phyloP scores from a whole-genome alignment of 2,329 filamentous ascomycete species.

The Aspergillus sp. region DNA sequence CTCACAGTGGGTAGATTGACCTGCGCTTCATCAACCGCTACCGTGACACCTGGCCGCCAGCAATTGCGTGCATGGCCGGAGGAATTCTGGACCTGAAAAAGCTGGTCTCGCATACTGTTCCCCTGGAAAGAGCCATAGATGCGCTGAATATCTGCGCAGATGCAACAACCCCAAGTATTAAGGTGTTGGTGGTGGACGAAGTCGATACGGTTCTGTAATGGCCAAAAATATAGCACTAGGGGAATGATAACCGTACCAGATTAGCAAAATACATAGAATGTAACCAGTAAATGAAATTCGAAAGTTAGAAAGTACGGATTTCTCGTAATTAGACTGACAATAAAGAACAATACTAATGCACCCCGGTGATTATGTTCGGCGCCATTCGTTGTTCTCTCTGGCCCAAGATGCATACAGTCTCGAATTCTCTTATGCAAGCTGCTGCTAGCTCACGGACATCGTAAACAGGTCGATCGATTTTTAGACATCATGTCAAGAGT shows the following conservation, averaged over 20 bases:
- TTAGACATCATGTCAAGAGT: neutral
- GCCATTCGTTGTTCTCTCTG: neutral
- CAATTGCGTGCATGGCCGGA: constrained; percentile 54
- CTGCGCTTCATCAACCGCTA: constrained; percentile 66
- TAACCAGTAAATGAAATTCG: too few species aligned
- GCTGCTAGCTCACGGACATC: neutral
- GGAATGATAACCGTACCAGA: too few species aligned
- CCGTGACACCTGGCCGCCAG: constrained; percentile 62
- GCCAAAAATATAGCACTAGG: neutral
- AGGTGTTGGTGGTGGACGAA: constrained; percentile 55
- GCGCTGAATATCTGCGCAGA: constrained; percentile 51
- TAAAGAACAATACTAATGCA: neutral
- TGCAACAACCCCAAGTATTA: constrained; percentile 49
- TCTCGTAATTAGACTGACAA: neutral
- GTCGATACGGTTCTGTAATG: constrained; percentile 15
- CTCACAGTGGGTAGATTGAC: constrained; percentile 47
- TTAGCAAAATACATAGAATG: too few species aligned
- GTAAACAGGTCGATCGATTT: neutral
- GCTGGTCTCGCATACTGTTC: constrained; percentile 57
- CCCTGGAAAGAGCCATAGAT: constrained; percentile 55
- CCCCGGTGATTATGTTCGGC: neutral
- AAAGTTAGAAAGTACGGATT: neutral
- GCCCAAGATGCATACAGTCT: neutral
- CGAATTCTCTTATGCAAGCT: neutral
- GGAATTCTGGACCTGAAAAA: constrained; percentile 56